Evolutionary conservation across 768 basidiomycete species (phyloP).

Genomic region (Austroboletus eburneus): DNA sequence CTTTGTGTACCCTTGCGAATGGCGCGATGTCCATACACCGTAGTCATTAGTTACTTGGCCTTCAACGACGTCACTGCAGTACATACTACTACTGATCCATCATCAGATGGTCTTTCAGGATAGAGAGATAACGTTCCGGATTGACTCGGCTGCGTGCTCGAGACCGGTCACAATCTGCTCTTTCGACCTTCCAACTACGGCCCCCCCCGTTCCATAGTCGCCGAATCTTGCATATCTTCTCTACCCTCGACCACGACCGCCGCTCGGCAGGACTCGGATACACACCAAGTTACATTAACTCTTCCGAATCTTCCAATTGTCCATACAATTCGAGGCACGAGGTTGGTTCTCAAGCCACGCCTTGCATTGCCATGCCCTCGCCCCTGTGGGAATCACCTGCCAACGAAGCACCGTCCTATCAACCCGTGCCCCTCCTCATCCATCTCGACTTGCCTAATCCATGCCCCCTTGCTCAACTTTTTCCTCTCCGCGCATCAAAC

Average conservation of each 20-base stretch:
- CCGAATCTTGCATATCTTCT: not conserved
- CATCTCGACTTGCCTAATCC: slow-evolving; percentile 10
- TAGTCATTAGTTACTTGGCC: slow-evolving; percentile 13
- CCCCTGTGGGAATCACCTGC: slow-evolving; percentile 11
- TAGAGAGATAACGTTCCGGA: slow-evolving; percentile 5
- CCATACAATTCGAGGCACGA: slow-evolving; percentile 12
- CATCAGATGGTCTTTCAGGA: slow-evolving; percentile 10
- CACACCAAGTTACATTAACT: not conserved
- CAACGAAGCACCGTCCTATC: slow-evolving; percentile 10
- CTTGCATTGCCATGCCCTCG: not conserved
- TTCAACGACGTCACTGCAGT: not conserved
- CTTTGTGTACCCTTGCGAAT: slow-evolving; percentile 16
- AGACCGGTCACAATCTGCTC: not conserved
- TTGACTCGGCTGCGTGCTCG: slow-evolving; percentile 3
- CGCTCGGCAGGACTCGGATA: slow-evolving; percentile 15
- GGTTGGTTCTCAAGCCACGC: slow-evolving; percentile 13
- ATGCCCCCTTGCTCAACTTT: slow-evolving; percentile 5
- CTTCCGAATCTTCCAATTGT: not conserved
- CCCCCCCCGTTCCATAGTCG: not conserved
- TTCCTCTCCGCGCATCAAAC: not conserved
- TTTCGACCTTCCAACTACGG: too few relatives aligned
- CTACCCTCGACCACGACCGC: not conserved
- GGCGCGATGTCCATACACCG: slow-evolving; percentile 23
- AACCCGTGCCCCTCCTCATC: not conserved
- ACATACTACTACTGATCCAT: slow-evolving; percentile 15